Evolutionary conservation across 2,329 filamentous ascomycete species (phyloP).

Genomic region (Gremmenia infestans): DNA sequence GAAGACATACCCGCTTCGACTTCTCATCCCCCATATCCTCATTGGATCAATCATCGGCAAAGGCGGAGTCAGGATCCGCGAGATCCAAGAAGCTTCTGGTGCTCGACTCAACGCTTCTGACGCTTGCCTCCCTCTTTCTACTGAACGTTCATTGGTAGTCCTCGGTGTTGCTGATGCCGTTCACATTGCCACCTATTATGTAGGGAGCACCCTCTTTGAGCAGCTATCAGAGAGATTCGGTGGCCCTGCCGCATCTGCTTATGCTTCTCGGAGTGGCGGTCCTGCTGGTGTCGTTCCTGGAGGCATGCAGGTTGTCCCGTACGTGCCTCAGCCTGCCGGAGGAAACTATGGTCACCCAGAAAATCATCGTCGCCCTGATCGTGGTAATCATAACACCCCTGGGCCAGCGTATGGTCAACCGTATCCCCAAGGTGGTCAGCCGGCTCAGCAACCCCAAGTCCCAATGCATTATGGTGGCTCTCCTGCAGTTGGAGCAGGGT

Average conservation of each 20-base stretch:
- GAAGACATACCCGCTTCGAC: slow-evolving; percentile 93
- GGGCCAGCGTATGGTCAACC: slow-evolving; percentile 65
- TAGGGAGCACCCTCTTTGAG: slow-evolving; percentile 95
- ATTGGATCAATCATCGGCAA: slow-evolving; percentile 99
- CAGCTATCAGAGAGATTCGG: slow-evolving; percentile 96
- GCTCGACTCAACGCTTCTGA: slow-evolving; percentile 96
- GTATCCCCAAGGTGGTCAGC: slow-evolving; percentile 45
- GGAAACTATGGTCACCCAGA: slow-evolving; percentile 91
- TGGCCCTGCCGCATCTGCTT: slow-evolving; percentile 93
- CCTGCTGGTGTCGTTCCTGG: slow-evolving; percentile 91
- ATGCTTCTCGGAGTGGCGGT: slow-evolving; percentile 89
- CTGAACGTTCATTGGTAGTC: slow-evolving; percentile 94
- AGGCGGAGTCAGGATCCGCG: slow-evolving; percentile 88
- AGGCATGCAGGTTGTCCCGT: slow-evolving; percentile 98
- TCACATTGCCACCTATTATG: slow-evolving; percentile 98
- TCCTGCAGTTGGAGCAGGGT: slow-evolving; percentile 60
- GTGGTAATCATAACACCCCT: slow-evolving; percentile 70
- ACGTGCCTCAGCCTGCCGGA: slow-evolving; percentile 86
- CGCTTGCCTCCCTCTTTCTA: slow-evolving; percentile 87
- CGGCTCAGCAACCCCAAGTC: slow-evolving; percentile 48
- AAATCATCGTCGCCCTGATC: slow-evolving; percentile 72
- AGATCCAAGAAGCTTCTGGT: slow-evolving; percentile 97
- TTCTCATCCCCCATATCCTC: slow-evolving; percentile 92
- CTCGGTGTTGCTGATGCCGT: slow-evolving; percentile 97
- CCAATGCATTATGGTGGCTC: slow-evolving; percentile 69